Base-by-base conservation (phyloP, 108 stramenopile species). In the Skeletonema menzelii region DNA sequence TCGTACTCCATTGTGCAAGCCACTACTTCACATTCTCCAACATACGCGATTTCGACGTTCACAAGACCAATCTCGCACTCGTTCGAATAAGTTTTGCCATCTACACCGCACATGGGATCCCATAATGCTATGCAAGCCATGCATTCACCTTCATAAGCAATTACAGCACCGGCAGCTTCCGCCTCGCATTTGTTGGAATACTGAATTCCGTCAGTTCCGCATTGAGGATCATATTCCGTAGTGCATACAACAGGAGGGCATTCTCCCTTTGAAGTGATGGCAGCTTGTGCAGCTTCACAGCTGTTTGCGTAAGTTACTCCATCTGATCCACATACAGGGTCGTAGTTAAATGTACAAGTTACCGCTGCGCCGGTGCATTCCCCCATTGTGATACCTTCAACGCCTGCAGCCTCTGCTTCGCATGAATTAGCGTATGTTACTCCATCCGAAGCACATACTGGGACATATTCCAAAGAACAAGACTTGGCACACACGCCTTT, bases 271-370 rank as follows among this genome's bases (percentile, higher is more conserved):
- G 40, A 42, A 15, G 15, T n/a, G 40, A 42, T 15, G 14, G 15
- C 40, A 42, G 40, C 40, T 42, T 42, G 40, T 42, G 40, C 40
- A 42, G 40, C 40, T 42, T 42, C 4, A 4, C 40, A 42, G 40
- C 3, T 3, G 40, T 42, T 42, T 42, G 5, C n/a, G 5, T 58
- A 58, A 2, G 31, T 30, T 14, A 58, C 57, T 12, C 57, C 57
- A 58, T 58, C 57, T 14, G 57, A 17, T n/a, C 57, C 57, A n/a
- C 57, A 58, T 3, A 58, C 4, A 14, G 57, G 57, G 14, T 58
- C 27, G 6, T 58, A 58, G 27, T 58, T 30, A 12, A 58, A 14
- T 14, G 20, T 4, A 30, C 57, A 58, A 42, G 3, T 4, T 42
- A 42, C 40, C 2, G 15, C 15, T 42, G 15, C 40, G 15, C 15